Evolutionary conservation across 1,284 basidiomycete genomes (phyloP).

Genomic region (Calocybe gambosa): DNA sequence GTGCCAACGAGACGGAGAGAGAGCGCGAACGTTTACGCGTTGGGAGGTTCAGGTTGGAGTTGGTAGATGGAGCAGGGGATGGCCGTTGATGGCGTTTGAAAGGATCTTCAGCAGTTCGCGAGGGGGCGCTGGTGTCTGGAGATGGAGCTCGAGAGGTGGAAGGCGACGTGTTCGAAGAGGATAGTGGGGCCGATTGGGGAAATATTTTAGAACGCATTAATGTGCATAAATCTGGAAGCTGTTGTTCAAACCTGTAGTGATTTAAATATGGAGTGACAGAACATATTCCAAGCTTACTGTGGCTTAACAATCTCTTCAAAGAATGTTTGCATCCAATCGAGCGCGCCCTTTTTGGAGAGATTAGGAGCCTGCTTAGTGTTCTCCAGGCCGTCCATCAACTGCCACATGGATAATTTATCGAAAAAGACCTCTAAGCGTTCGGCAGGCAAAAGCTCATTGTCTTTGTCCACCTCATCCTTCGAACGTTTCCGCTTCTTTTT

Average conservation of each 20-base stretch:
- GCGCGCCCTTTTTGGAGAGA: constrained; percentile 28
- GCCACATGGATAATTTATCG: constrained; percentile 74
- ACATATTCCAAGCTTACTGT: constrained; percentile 34
- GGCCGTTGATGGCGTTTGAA: constrained; percentile 8
- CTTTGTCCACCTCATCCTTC: constrained; percentile 17
- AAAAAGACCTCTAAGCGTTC: constrained; percentile 64
- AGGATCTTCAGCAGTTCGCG: constrained; percentile 13
- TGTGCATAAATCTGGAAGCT: constrained; percentile 47
- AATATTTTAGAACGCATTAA: constrained; percentile 66
- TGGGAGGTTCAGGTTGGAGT: constrained; percentile 16
- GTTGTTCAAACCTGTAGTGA: constrained; percentile 45
- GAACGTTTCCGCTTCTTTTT: constrained; percentile 33
- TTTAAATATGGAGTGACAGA: background rate
- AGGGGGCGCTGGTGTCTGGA: constrained; percentile 15
- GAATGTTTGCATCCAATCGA: constrained; percentile 70
- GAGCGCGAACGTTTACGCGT: constrained; percentile 52
- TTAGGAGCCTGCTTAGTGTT: constrained; percentile 2
- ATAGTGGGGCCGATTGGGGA: constrained; percentile 50
- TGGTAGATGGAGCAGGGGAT: constrained; percentile 18
- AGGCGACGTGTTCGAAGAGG: constrained; percentile 37
- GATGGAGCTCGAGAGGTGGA: constrained; percentile 20
- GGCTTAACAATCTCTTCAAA: constrained; percentile 59
- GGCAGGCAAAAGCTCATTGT: constrained; percentile 22
- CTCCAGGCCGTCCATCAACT: constrained; percentile 44
- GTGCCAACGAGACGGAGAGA: constrained; percentile 55